Conservation (phyloP, 2,329 filamentous ascomycete species). For the Xylariales sp. region DNA sequence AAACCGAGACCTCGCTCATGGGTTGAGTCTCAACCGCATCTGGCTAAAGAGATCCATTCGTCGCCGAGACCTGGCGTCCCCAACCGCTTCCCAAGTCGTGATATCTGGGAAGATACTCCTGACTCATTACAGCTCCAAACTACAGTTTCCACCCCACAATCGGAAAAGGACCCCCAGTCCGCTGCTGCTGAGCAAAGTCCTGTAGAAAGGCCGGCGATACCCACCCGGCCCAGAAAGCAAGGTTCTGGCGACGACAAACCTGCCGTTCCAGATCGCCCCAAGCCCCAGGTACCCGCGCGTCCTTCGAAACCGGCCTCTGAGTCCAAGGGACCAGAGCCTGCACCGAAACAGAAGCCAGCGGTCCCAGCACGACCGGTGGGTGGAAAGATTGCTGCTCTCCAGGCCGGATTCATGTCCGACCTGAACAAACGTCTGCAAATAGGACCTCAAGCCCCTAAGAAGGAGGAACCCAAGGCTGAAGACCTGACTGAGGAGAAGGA, state of each 20-base stretch:
- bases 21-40: slow-evolving; percentile 42
- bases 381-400: slow-evolving; percentile 84
- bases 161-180: slow-evolving; percentile 38
- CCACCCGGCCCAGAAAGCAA: slow-evolving; percentile 45
- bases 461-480: slow-evolving; percentile 59
- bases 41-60: slow-evolving; percentile 39
- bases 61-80: slow-evolving; percentile 49
- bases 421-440: slow-evolving; percentile 84
- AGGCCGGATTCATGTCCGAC: slow-evolving; percentile 89
- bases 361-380: slow-evolving; percentile 75
- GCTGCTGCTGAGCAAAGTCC: slow-evolving; percentile 27
- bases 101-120: slow-evolving; percentile 92
- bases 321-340: slow-evolving; percentile 36
- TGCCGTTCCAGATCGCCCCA: slow-evolving; percentile 47
- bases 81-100: slow-evolving; percentile 81
- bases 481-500: slow-evolving; percentile 55
- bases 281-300: slow-evolving; percentile 54
- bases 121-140: slow-evolving; percentile 78
- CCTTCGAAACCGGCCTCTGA: slow-evolving; percentile 35
- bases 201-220: slow-evolving; percentile 55
- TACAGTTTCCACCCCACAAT: slow-evolving; percentile 55
- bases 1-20: slow-evolving; percentile 45
- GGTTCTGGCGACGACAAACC: slow-evolving; percentile 34
- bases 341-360: slow-evolving; percentile 72
- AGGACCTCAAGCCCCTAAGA: slow-evolving; percentile 76